These are phyloP conservation scores for Ambrosia hybrid DNA, from an alignment of 140 eudicot species.

Conservation along the genomic window DNA sequence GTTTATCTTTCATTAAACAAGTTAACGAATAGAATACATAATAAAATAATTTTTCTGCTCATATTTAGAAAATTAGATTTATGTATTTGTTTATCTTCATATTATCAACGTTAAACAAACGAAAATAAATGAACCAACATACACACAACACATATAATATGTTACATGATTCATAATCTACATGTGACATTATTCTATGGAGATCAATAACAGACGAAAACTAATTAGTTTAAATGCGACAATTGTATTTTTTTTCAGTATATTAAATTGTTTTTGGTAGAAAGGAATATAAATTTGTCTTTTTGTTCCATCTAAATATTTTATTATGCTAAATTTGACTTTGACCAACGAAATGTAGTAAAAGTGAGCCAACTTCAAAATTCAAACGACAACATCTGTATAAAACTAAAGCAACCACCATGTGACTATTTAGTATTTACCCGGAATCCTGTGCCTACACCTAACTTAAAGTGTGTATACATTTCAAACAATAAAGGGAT, in stretches of 20 bases:
- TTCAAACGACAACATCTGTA: neutral
- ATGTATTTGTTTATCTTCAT: neutral
- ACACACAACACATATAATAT: neutral
- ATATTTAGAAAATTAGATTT: no score
- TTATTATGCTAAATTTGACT: conserved; percentile 25
- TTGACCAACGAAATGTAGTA: conserved; percentile 17
- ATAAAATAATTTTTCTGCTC: no score
- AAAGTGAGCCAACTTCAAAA: neutral
- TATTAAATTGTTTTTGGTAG: neutral
- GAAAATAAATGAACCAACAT: no score
- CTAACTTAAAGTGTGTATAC: neutral
- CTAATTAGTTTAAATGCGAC: neutral
- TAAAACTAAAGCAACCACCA: neutral
- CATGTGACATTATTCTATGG: neutral
- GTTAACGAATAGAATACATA: no score
- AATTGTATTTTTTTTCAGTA: neutral
- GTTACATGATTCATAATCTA: neutral
- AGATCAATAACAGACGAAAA: conserved; percentile 1
- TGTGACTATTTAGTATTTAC: neutral
- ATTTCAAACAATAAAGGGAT: no score
- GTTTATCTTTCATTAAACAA: no score
- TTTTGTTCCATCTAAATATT: neutral
- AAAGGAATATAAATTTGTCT: neutral
- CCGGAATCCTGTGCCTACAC: neutral
- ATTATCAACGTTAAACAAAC: neutral